Conservation (phyloP, 352 stramenopile genomes). For the Pythium pyrilobum region DNA sequence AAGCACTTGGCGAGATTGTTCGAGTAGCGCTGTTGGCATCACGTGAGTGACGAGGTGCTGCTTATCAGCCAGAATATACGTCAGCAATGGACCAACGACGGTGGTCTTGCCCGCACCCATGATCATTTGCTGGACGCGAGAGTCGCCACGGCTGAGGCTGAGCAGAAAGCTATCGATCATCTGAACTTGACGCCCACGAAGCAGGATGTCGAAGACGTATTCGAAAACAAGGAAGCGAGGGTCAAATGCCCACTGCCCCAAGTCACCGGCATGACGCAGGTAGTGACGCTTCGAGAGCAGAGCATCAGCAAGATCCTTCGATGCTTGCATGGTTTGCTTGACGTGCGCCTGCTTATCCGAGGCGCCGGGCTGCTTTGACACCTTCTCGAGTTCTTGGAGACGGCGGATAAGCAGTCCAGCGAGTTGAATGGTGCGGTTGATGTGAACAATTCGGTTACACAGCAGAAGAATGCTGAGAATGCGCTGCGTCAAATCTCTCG, state of each 20-base stretch:
- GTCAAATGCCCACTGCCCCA: slow-evolving; percentile 88
- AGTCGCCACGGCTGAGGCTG: slow-evolving; percentile 72
- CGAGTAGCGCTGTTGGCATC: slow-evolving; percentile 97
- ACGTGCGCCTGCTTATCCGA: slow-evolving; percentile 15
- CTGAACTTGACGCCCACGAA: slow-evolving; percentile 97
- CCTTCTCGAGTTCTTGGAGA: slow-evolving; percentile 14
- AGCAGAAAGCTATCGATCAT: slow-evolving; percentile 98
- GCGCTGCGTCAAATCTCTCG: slow-evolving; percentile 30
- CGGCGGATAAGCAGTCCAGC: slow-evolving; percentile 27
- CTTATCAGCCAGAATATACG: slow-evolving; percentile 96
- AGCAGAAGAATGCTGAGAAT: slow-evolving; percentile 62
- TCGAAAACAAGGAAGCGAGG: slow-evolving; percentile 99
- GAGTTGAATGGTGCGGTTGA: slow-evolving; percentile 68
- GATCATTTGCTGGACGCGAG: slow-evolving; percentile 97
- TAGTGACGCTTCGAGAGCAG: slow-evolving; percentile 78
- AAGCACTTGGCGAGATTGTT: slow-evolving; percentile 97
- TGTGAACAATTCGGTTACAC: slow-evolving; percentile 81
- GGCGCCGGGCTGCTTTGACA: neutral
- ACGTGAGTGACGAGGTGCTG: slow-evolving; percentile 96
- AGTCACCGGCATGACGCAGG: slow-evolving; percentile 15
- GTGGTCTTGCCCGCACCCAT: slow-evolving; percentile 99
- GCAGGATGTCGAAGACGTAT: slow-evolving; percentile 98
- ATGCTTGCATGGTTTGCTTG: slow-evolving; percentile 75
- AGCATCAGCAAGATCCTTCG: slow-evolving; percentile 73
- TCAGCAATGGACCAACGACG: slow-evolving; percentile 97